phyloP scores from a whole-genome alignment of 768 basidiomycete genomes.

The Plicaturopsis crispa region DNA sequence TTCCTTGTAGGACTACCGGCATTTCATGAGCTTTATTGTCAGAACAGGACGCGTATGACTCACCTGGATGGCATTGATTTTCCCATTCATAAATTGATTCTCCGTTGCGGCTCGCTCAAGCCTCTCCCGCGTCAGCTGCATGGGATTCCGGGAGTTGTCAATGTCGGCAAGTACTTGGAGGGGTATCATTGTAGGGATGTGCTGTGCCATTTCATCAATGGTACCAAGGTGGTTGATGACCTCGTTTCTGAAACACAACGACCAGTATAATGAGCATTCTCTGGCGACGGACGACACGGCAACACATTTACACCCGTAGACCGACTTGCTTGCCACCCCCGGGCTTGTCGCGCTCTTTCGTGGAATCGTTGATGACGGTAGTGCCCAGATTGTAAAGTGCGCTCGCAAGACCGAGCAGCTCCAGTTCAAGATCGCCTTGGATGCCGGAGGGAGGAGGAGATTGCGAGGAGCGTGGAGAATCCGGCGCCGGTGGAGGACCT shows the following conservation, averaged over 20 bases:
- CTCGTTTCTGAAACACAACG: constrained; percentile 47
- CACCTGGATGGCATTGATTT: constrained; percentile 72
- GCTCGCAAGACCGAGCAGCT: constrained; percentile 69
- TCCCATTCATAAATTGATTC: constrained; percentile 90
- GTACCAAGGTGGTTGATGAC: constrained; percentile 59
- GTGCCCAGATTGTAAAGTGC: constrained; percentile 77
- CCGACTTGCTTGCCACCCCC: constrained; percentile 68
- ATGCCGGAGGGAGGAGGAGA: constrained; percentile 61
- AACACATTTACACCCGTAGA: constrained; percentile 53
- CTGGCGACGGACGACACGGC: not conserved
- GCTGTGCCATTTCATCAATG: constrained; percentile 63
- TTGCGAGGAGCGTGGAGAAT: constrained; percentile 68
- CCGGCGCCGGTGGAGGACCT: constrained; percentile 33
- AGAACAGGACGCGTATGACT: constrained; percentile 13
- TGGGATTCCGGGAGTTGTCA: constrained; percentile 74
- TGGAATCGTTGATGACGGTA: constrained; percentile 76
- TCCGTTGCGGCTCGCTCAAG: constrained; percentile 80
- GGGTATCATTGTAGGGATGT: constrained; percentile 58
- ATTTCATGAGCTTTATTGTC: not conserved
- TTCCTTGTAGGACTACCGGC: constrained; percentile 57
- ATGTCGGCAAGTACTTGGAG: constrained; percentile 73
- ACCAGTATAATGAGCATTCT: constrained; percentile 1
- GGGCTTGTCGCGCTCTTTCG: constrained; percentile 69
- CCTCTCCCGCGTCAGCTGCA: constrained; percentile 73
- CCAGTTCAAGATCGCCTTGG: constrained; percentile 72